Evolutionary conservation across 164 flowering plant genomes (phyloP), one percentile per base, ranked within the genome.

Genomic region (Nelumbo lutea): DNA sequence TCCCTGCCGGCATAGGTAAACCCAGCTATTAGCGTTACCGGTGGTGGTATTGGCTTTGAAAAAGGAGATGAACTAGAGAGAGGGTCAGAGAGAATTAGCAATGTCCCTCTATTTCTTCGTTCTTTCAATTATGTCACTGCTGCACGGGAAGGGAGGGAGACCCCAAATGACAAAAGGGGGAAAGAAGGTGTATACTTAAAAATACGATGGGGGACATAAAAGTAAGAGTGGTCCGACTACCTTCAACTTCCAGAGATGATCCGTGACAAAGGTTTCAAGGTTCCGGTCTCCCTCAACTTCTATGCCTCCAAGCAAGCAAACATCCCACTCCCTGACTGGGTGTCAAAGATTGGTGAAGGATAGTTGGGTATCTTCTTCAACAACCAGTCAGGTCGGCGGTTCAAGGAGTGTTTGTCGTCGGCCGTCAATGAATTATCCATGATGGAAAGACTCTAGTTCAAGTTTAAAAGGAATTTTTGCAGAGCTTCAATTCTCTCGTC

Each of bases 201-300:
- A 27, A 27, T 27, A 27, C 27, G 27, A 27, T 27, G 27, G 27
- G 27, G 27, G 27, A 27, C 27, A 27, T 27, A 27, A 27, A 77
- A 83, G 42, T 89, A 89, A 63, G 79, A 92, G 0, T 95, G 97
- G 97, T 84, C 93, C 0, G 83, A 86, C 50, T 92, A 95, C 74
- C 86, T 87, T 51, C 79, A 83, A 45, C 76, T 92, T 69, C 94
- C 86, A 11, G 88, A 92, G 67, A 86, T 95, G 90, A 90, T 90
- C 66, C 83, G 82, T 63, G 86, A 82, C 50, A 77, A 75, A 7
- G 98, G 90, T 15, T 90, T 95, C 62, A 84, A 95, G 83, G 86
- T 95, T 42, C 92, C 84, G 57, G 85, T 85, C 5, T 85, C 97
- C 3, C 79, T 92, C 53, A 86, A 88, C 71, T 95, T 92, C 78